Conservation (phyloP, 306 rosid genomes). For the Hippophae tibetana region DNA sequence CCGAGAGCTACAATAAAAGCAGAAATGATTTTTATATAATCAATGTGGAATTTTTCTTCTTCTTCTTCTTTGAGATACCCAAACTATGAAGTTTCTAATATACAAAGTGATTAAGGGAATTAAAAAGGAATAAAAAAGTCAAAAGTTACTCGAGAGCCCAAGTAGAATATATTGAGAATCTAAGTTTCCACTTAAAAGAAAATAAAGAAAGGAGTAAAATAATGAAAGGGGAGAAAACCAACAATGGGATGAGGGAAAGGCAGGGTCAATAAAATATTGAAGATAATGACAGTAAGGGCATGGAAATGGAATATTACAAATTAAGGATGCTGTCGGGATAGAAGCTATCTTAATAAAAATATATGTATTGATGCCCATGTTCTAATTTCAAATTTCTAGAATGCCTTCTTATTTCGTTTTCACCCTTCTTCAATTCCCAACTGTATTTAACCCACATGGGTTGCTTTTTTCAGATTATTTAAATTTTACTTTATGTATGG, state of each 20-base stretch:
- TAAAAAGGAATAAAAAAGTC: slow-evolving; percentile 28
- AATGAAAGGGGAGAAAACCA: slow-evolving; percentile 18
- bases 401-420: too few species aligned
- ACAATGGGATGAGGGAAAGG: slow-evolving; percentile 6
- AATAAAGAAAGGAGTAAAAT: slow-evolving; percentile 16
- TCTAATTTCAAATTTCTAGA: neutral
- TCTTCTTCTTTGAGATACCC: neutral
- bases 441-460: too few species aligned
- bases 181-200: slow-evolving; percentile 32
- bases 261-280: slow-evolving; percentile 1
- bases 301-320: slow-evolving; percentile 21
- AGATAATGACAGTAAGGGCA: slow-evolving; percentile 12
- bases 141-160: slow-evolving; percentile 35
- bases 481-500: too few species aligned
- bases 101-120: neutral
- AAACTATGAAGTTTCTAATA: slow-evolving; percentile 19
- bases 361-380: slow-evolving; percentile 6
- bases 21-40: slow-evolving; percentile 8
- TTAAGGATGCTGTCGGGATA: slow-evolving; percentile 51
- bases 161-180: slow-evolving; percentile 31
- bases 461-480: too few species aligned
- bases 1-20: neutral
- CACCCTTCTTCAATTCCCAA: too few species aligned
- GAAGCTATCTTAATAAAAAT: slow-evolving; percentile 27
- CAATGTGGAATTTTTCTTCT: neutral